phyloP scores from a whole-genome alignment of 805 yeast genomes.

The Wickerhamomyces subpelliculosus region DNA sequence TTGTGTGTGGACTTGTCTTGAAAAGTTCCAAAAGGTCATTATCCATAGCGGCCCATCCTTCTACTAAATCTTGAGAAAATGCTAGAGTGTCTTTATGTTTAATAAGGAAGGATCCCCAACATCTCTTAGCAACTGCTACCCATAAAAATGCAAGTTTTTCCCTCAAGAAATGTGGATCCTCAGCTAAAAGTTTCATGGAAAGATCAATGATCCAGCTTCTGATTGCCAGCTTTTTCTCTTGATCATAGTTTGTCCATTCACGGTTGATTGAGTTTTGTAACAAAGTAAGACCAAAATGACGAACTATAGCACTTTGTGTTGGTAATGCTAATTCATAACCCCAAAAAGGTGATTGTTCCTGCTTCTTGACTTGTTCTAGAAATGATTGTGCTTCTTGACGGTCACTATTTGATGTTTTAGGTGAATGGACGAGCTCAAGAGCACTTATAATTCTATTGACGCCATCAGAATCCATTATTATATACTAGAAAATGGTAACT shows the following conservation, averaged over 20 bases:
- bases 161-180: conserved; percentile 83
- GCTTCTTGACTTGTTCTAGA: conserved; percentile 66
- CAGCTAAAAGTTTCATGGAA: conserved; percentile 46
- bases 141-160: conserved; percentile 87
- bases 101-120: conserved; percentile 77
- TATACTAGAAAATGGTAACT: too few species aligned
- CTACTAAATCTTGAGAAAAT: conserved; percentile 42
- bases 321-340: conserved; percentile 77
- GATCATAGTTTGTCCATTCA: conserved; percentile 47
- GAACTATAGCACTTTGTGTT: conserved; percentile 60
- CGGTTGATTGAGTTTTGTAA: conserved; percentile 63
- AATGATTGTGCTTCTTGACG: conserved; percentile 56
- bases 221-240: conserved; percentile 56
- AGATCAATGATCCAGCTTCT: conserved; percentile 83
- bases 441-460: conserved; percentile 73
- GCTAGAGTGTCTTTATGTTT: conserved; percentile 23
- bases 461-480: conserved; percentile 68
- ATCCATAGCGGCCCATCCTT: conserved; percentile 90
- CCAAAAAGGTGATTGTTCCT: conserved; percentile 85
- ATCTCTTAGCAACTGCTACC: conserved; percentile 85
- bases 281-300: conserved; percentile 85
- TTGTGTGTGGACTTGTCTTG: conserved; percentile 52
- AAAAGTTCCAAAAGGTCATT: conserved; percentile 66
- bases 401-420: conserved; percentile 51
- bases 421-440: conserved; percentile 63